Base-by-base conservation (phyloP, 2,329 filamentous ascomycete species). In the Fusarium tanahbumbuense region DNA sequence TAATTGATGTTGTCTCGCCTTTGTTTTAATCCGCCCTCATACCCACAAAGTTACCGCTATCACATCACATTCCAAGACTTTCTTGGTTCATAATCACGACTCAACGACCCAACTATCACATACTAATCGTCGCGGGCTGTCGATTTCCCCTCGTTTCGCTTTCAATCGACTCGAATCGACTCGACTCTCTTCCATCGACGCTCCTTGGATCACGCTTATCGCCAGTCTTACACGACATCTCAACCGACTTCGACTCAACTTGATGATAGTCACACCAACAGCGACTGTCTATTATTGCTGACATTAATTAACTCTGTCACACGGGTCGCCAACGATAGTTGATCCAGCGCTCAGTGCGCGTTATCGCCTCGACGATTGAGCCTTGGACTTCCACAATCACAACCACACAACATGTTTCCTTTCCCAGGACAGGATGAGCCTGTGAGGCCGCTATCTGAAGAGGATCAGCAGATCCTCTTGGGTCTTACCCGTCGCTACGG, bases 401-500 rank as follows among this genome's bases (percentile, higher is more conserved):
- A 62, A 53, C 20, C 32, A 46, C 53, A 30, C 34, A 64, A 63
- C 60, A 82, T 82, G 80, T 80, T 81, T 60, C 76, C 77, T 16
- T 80, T 76, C 64, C 75, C 70, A 50, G 70, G 72, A 46, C 74
- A 75, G 53, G 80, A 82, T 40, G 80, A 82, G 52, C 72, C 75
- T 64, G 73, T 80, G 60, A 78, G 78, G 50, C 76, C 78, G n/a
- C 62, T 82, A 56, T 65, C 77, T 34, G 80, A 81, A 10, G 80
- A 81, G 48, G 80, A 82, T 63, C 80, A 80, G 65, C 80, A 80
- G 46, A 71, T 79, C 23, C 75, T 82, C 28, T 56, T 80, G 27
- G 73, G 75, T 22, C 78, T 82, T 23, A 77, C 79, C 9, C 79
- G 80, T 56, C 78, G 79, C 53, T 81, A 82, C 72, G 80, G 80